Conservation (phyloP, 192 early-diverging fungal genomes). For the Funneliformis geosporum region DNA sequence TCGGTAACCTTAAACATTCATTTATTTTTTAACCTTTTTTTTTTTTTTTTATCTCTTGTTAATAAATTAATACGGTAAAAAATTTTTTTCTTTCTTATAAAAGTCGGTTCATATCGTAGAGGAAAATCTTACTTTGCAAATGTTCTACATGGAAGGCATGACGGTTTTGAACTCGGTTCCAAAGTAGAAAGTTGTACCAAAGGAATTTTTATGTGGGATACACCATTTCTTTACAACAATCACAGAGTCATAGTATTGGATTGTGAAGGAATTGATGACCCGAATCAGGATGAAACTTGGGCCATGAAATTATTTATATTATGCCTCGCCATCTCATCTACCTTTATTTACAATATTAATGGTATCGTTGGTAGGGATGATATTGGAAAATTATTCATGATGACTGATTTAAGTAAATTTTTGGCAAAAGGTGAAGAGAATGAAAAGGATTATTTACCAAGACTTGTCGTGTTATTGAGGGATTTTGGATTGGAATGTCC, state of each 20-base stretch:
- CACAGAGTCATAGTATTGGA: slow-evolving; percentile 9
- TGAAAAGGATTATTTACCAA: slow-evolving; percentile 11
- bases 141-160: slow-evolving; percentile 24
- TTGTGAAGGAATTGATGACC: slow-evolving; percentile 29
- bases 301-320: slow-evolving; percentile 27
- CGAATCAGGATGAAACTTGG: slow-evolving; percentile 18
- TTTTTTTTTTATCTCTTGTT: too few relatives aligned
- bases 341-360: slow-evolving; percentile 30
- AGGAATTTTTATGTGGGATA: slow-evolving; percentile 32
- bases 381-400: slow-evolving; percentile 24
- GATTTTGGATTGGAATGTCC: slow-evolving; percentile 11
- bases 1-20: not conserved
- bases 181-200: slow-evolving; percentile 24
- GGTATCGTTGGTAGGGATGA: slow-evolving; percentile 21
- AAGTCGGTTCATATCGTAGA: slow-evolving; percentile 24
- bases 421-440: not conserved
- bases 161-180: slow-evolving; percentile 25
- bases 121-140: slow-evolving; percentile 28
- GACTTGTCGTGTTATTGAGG: slow-evolving; percentile 18
- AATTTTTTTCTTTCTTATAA: not conserved
- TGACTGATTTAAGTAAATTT: slow-evolving; percentile 28
- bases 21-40: not conserved
- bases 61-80: not conserved
- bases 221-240: slow-evolving; percentile 4
- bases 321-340: slow-evolving; percentile 23